These are phyloP conservation scores for Blastobotrys terrestris DNA, from an alignment of 805 yeast species.

Conservation along the genomic window DNA sequence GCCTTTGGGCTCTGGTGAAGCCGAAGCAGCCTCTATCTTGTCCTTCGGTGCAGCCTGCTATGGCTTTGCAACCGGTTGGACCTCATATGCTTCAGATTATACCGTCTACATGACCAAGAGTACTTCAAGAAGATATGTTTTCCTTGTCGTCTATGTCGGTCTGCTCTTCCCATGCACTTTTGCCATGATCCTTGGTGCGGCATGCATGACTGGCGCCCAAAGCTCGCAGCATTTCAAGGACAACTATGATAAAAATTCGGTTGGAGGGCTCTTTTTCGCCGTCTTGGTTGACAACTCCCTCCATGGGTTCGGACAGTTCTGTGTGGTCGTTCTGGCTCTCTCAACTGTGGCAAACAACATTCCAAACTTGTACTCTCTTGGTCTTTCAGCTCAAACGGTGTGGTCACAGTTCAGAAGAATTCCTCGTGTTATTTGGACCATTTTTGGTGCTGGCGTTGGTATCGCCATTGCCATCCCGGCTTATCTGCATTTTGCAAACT, in stretches of 20 bases:
- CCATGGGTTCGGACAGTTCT: slow-evolving; percentile 85
- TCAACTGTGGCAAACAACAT: slow-evolving; percentile 88
- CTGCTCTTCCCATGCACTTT: slow-evolving; percentile 62
- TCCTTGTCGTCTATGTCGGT: slow-evolving; percentile 58
- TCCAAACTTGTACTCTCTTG: slow-evolving; percentile 91
- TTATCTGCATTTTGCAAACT: slow-evolving; percentile 61
- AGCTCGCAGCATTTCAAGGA: slow-evolving; percentile 41
- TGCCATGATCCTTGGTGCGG: slow-evolving; percentile 80
- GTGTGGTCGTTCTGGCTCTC: slow-evolving; percentile 75
- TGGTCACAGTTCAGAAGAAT: slow-evolving; percentile 68
- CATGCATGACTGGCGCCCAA: slow-evolving; percentile 63
- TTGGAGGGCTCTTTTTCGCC: slow-evolving; percentile 81
- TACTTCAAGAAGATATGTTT: slow-evolving; percentile 53
- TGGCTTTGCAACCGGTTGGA: slow-evolving; percentile 94
- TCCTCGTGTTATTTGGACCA: slow-evolving; percentile 82
- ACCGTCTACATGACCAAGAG: slow-evolving; percentile 77
- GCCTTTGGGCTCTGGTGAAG: slow-evolving; percentile 47
- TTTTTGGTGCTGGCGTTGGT: slow-evolving; percentile 65
- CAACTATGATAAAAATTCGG: slow-evolving; percentile 46
- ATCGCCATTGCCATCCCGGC: slow-evolving; percentile 89
- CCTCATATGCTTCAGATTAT: slow-evolving; percentile 87
- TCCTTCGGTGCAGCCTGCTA: slow-evolving; percentile 78
- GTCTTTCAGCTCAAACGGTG: slow-evolving; percentile 77
- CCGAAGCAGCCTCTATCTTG: slow-evolving; percentile 69
- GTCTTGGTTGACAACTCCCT: slow-evolving; percentile 73